These are phyloP conservation scores for Mycena sp. DNA, from an alignment of 1,284 basidiomycete genomes.

Conservation along the genomic window DNA sequence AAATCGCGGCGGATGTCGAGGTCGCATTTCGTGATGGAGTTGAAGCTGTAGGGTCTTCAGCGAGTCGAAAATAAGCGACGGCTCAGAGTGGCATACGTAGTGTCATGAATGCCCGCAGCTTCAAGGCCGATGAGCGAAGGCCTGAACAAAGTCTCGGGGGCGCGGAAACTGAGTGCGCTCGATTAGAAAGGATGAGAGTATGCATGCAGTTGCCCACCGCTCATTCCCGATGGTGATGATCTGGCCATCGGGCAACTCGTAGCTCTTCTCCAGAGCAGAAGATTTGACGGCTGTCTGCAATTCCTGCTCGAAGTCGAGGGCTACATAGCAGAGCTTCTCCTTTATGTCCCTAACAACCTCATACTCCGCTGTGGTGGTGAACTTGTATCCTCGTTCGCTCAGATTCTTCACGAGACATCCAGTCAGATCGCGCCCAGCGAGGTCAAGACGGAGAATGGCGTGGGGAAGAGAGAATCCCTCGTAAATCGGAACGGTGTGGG, in stretches of 20 bases:
- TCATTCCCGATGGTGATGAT: constrained; percentile 97
- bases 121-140: constrained; percentile 94
- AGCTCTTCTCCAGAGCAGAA: constrained; percentile 92
- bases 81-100: constrained; percentile 71
- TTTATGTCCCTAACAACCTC: constrained; percentile 98
- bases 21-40: constrained; percentile 86
- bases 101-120: constrained; percentile 94
- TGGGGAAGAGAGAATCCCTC: constrained; percentile 95
- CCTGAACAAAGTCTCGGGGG: constrained; percentile 97
- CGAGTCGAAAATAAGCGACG: neutral
- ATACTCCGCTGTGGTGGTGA: constrained; percentile 94
- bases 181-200: neutral
- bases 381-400: constrained; percentile 93
- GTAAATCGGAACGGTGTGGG: constrained; percentile 94
- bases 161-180: constrained; percentile 71
- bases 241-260: constrained; percentile 96
- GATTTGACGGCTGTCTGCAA: constrained; percentile 93
- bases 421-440: constrained; percentile 95
- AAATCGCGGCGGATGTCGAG: constrained; percentile 88
- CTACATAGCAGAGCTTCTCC: constrained; percentile 98
- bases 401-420: constrained; percentile 92
- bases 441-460: constrained; percentile 93
- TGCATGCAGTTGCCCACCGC: constrained; percentile 60
- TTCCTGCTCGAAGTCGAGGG: constrained; percentile 96
- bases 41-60: constrained; percentile 61